Evolutionary conservation across 2,329 filamentous ascomycete genomes (phyloP), one percentile per base, ranked within the genome.

Genomic region (Microcyclosporella mali): DNA sequence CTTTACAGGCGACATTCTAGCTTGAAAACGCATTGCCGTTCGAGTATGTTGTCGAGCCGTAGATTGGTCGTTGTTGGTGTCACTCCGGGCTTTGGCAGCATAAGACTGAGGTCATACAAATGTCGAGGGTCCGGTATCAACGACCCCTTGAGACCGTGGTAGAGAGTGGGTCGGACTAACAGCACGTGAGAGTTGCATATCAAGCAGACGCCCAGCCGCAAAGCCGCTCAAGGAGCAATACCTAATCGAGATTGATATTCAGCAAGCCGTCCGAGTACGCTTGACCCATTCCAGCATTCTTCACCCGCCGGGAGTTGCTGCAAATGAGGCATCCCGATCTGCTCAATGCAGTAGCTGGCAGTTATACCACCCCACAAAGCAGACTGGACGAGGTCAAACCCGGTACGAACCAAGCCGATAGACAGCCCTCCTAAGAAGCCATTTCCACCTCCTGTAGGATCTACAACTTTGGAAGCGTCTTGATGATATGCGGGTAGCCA

Each of bases 361-460:
- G 88, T 84, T 4, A 97, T 75, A 34, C 79, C 84, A 3, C 82
- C 92, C 79, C 84, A 90, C 0, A 78, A 72, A 4, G 85, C 81
- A 4, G 88, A 88, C 56, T 87, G 81, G 47, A 82, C 78, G 31
- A 85, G 70, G 50, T 64, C 56, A 33, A 68, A 25, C 72, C 81
- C 52, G 1, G 46, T 84, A 45, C 72, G 69, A 15, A 75, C 68
- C 50, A 81, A 62, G 1, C 73, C 77, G 16, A 81, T 70, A 6
- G 75, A 71, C 45, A 82, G 58, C 2, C 76, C 78, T 16, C 79
- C 79, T 7, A 95, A 70, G 56, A 95, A 97, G 0, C 85, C 82
- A 65, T 98, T 98, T 1, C 92, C 92, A 15, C 88, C 92, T 8
- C 92, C 92, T 0, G 92, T 97, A 0, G 90, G 89, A 64, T 97